Percentiles rank a stretch among this genome's conserved stretches.
phyloP scores from a whole-genome alignment of 257 asterid genomes.

The Anisodus acutangulus region DNA sequence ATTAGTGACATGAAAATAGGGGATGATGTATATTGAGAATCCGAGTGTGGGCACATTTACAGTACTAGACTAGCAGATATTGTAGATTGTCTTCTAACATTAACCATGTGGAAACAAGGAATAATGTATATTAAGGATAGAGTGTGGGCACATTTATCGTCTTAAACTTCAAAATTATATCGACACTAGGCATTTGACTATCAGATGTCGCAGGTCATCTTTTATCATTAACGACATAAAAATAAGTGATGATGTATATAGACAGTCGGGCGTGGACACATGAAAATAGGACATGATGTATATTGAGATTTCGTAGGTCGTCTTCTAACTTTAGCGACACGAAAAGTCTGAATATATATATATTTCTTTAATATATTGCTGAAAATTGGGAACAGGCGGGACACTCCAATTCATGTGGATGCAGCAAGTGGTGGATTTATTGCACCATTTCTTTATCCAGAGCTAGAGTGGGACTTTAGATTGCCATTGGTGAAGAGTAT shows the following conservation, averaged over 20 bases:
- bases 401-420: slow-evolving; percentile 90
- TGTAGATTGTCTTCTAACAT: too few species aligned
- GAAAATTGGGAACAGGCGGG: slow-evolving; percentile 61
- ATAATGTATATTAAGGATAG: too few species aligned
- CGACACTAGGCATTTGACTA: neutral
- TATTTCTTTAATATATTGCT: neutral
- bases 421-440: slow-evolving; percentile 97
- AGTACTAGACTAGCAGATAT: too few species aligned
- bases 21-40: too few species aligned
- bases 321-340: neutral
- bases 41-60: too few species aligned
- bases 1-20: neutral
- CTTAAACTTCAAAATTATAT: neutral
- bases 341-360: neutral
- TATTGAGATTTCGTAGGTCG: neutral
- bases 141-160: too few species aligned
- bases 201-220: neutral
- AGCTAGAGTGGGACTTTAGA: slow-evolving; percentile 87
- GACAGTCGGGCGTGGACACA: neutral
- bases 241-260: neutral
- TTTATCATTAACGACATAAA: neutral
- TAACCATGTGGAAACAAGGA: too few species aligned
- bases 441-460: slow-evolving; percentile 91
- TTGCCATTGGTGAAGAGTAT: slow-evolving; percentile 87
- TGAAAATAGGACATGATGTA: too few species aligned